A percentile compares a stretch with the other conserved stretches of the same genome.
phyloP scores from a whole-genome alignment of 371 early-diverging fungal genomes.

The Fennellomyces sp. region DNA sequence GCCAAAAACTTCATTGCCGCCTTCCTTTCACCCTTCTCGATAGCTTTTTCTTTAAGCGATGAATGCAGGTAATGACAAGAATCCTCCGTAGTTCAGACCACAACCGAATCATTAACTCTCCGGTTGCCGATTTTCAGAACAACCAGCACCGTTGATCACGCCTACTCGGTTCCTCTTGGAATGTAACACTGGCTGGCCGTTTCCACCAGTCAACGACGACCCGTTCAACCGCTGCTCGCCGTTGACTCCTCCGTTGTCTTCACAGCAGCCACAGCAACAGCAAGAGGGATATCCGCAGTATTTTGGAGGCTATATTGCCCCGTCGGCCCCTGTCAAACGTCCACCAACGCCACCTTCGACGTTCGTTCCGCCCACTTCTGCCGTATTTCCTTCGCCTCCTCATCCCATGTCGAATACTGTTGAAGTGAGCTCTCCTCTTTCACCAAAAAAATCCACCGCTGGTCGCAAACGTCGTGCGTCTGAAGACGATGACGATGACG shows the following conservation, averaged over 20 bases:
- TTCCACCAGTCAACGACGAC: not conserved
- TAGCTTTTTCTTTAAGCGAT: not conserved
- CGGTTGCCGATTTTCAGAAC: constrained; percentile 10
- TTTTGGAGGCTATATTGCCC: no score
- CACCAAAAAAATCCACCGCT: not conserved
- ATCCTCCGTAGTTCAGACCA: not conserved
- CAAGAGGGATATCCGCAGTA: not conserved
- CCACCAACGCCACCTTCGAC: not conserved
- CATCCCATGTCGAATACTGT: no score
- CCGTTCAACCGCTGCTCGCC: not conserved
- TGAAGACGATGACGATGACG: constrained; percentile 11
- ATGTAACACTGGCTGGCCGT: constrained; percentile 3
- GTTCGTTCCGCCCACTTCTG: not conserved
- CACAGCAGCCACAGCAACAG: constrained; percentile 2
- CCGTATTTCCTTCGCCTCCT: not conserved
- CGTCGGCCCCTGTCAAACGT: not conserved
- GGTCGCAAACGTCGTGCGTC: constrained; percentile 14
- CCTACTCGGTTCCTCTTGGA: constrained; percentile 13
- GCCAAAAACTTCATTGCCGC: not conserved
- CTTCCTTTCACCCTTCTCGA: not conserved
- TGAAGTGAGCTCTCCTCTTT: not conserved
- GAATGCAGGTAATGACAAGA: constrained; percentile 10
- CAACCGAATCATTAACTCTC: constrained; percentile 5
- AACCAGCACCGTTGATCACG: constrained; percentile 13
- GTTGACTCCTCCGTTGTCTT: constrained; percentile 1